These are phyloP conservation scores for Exophiala xenobiotica DNA, from an alignment of 2,329 filamentous ascomycete genomes.

Conservation along the genomic window DNA sequence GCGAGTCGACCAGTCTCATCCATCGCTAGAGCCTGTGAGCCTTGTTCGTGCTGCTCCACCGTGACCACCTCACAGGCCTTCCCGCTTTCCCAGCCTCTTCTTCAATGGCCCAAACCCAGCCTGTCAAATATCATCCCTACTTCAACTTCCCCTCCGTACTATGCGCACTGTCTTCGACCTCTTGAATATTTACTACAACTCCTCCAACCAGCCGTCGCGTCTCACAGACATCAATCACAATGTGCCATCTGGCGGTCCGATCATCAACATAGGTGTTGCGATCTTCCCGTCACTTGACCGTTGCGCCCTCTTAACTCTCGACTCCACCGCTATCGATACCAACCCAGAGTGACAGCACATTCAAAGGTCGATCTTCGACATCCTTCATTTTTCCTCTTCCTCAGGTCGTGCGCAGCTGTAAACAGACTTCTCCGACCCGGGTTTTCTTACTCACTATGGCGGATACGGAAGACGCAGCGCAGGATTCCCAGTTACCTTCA, in stretches of 20 bases:
- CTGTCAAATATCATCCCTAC: slow-evolving; percentile 12
- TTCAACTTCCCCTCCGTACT: no score
- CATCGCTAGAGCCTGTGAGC: neutral
- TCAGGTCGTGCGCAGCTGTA: neutral
- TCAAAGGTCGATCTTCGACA: neutral
- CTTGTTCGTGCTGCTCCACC: neutral
- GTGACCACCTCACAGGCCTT: slow-evolving; percentile 3
- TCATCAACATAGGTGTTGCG: neutral
- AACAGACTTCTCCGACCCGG: neutral
- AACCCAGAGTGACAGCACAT: slow-evolving; percentile 9
- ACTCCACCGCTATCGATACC: slow-evolving; percentile 16
- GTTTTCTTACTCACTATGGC: slow-evolving; percentile 14
- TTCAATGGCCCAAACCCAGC: slow-evolving; percentile 1
- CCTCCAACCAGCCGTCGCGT: slow-evolving; percentile 4
- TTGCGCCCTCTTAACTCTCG: slow-evolving; percentile 1
- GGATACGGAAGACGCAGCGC: neutral
- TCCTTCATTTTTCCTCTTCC: neutral
- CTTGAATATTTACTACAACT: neutral
- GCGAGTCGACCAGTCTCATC: neutral
- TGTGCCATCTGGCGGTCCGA: slow-evolving; percentile 8
- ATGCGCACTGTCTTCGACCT: neutral
- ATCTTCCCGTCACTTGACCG: neutral
- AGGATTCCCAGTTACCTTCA: slow-evolving; percentile 16
- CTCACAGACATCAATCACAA: slow-evolving; percentile 7
- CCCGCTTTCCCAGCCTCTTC: slow-evolving; percentile 8